These are phyloP conservation scores for Oryza longistaminata DNA, from an alignment of 176 grass and related monocot genomes.

Conservation along the genomic window DNA sequence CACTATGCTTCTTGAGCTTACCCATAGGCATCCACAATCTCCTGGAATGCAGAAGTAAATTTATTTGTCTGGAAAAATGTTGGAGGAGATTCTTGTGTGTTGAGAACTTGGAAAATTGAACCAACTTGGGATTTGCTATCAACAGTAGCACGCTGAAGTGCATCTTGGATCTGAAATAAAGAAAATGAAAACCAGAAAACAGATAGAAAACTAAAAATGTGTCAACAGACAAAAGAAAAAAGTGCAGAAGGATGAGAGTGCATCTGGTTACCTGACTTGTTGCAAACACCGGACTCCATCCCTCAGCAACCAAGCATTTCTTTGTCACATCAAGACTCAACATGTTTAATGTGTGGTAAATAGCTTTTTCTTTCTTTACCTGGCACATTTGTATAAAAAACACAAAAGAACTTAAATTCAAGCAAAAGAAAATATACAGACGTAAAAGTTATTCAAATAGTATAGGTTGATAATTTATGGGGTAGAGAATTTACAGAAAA, in stretches of 20 bases:
- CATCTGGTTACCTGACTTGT: constrained; percentile 53
- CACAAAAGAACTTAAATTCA: constrained; percentile 14
- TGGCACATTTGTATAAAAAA: constrained; percentile 40
- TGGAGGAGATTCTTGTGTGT: constrained; percentile 85
- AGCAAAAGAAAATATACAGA: constrained; percentile 13
- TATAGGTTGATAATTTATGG: neutral
- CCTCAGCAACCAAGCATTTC: constrained; percentile 95
- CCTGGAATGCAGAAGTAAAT: constrained; percentile 83
- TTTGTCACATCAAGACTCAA: constrained; percentile 95
- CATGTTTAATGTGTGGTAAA: constrained; percentile 98
- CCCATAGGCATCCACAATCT: constrained; percentile 99
- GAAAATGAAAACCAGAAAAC: neutral
- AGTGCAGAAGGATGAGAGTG: neutral
- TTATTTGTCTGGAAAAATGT: constrained; percentile 93
- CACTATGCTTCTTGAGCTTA: constrained; percentile 28
- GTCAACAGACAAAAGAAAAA: neutral
- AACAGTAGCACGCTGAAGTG: constrained; percentile 64
- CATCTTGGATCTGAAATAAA: constrained; percentile 69
- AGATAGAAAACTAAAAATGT: neutral
- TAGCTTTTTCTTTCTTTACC: constrained; percentile 88
- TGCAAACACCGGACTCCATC: constrained; percentile 94
- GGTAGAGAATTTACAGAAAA: neutral
- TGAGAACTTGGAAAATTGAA: constrained; percentile 86
- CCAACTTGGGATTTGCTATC: constrained; percentile 90
- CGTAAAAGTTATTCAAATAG: neutral